phyloP scores from a whole-genome alignment of 352 stramenopile genomes.

The Pythium biforme region DNA sequence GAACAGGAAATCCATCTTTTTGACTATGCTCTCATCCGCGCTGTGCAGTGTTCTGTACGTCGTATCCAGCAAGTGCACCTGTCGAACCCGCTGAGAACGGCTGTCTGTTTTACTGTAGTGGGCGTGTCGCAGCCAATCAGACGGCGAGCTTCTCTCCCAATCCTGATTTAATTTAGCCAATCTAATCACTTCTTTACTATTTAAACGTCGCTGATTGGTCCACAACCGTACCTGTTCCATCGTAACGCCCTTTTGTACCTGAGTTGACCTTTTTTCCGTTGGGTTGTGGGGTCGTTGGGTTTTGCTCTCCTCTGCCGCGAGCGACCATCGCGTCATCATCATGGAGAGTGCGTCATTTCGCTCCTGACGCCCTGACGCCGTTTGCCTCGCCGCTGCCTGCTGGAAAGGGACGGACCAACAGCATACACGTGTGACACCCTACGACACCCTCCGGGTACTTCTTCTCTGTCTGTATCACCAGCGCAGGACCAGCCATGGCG shows the following conservation, averaged over 20 bases:
- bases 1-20: not conserved
- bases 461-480: not conserved
- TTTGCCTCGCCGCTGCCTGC: not conserved
- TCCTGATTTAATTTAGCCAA: conserved; percentile 10
- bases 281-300: conserved; percentile 12
- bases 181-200: not conserved
- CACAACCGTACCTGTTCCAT: conserved; percentile 1
- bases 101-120: not conserved
- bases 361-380: not conserved
- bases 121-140: conserved; percentile 21
- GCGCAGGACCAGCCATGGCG: conserved; percentile 8
- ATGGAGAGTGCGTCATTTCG: conserved; percentile 11
- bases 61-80: not conserved
- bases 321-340: conserved; percentile 13
- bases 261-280: conserved; percentile 18
- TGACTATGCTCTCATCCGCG: no score
- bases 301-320: not conserved
- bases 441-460: no score
- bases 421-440: not conserved
- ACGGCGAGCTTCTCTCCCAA: conserved; percentile 1
- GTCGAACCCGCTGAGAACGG: not conserved
- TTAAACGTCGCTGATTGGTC: conserved; percentile 8
- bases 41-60: not conserved
- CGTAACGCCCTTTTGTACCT: conserved; percentile 12
- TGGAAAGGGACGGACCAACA: not conserved